Evolutionary conservation across 192 early-diverging fungal species (phyloP).

Genomic region (Paraglomus brasilianum): DNA sequence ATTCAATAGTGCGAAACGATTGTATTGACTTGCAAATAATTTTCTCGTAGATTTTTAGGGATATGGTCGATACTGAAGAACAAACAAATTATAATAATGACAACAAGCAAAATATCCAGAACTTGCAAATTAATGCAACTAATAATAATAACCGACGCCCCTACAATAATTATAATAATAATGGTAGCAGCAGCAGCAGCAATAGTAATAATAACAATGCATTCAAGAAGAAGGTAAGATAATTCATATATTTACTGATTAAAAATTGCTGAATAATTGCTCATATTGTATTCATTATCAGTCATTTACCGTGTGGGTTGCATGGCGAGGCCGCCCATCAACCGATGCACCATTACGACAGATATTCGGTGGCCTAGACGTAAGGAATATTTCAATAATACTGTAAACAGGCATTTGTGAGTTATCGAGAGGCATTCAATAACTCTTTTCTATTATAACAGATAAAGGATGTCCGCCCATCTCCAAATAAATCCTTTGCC

Average conservation of each 20-base stretch:
- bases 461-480: not conserved
- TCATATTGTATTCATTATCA: not conserved
- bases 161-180: not conserved
- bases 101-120: not conserved
- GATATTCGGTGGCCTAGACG: not conserved
- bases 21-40: not conserved
- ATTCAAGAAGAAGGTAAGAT: not conserved
- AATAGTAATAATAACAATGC: conserved; percentile 8
- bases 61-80: not conserved
- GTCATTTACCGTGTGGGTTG: not conserved
- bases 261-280: not conserved
- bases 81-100: not conserved
- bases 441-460: not conserved
- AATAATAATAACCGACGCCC: not conserved
- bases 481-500: conserved; percentile 15
- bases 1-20: not conserved
- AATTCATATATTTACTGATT: not conserved
- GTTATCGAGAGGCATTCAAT: not conserved
- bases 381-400: conserved; percentile 6
- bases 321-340: not conserved
- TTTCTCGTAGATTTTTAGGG: not conserved
- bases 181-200: not conserved
- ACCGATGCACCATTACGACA: not conserved
- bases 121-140: not conserved
- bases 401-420: not conserved